Percentiles rank a stretch among this genome's conserved stretches.
Evolutionary conservation across 2,329 filamentous ascomycete genomes (phyloP).

Genomic region (Thielaviopsis euricoi): DNA sequence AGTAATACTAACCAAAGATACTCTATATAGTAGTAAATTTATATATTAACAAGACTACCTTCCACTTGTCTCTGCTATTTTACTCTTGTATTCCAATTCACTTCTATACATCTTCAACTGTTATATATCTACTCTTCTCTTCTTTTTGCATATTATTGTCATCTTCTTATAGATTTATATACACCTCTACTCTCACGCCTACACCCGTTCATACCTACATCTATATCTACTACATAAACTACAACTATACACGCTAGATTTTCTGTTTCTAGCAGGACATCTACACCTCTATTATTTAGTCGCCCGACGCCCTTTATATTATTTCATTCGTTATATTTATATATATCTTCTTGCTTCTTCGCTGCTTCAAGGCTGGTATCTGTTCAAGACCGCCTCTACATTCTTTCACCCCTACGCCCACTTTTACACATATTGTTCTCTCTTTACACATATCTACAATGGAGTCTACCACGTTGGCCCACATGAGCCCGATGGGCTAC

Average conservation of each 20-base stretch:
- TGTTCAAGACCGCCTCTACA: background rate
- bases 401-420: too few relatives aligned
- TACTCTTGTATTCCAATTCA: background rate
- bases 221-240: background rate
- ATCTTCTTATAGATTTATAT: background rate
- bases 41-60: too few relatives aligned
- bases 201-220: too few relatives aligned
- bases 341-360: background rate
- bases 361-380: background rate
- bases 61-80: too few relatives aligned
- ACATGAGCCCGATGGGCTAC: conserved; percentile 59
- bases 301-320: background rate
- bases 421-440: conserved; percentile 7
- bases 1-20: too few relatives aligned
- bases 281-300: too few relatives aligned
- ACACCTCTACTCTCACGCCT: background rate
- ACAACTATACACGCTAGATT: background rate
- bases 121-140: background rate
- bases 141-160: background rate
- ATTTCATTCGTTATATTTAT: background rate
- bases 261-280: too few relatives aligned
- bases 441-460: conserved; percentile 30
- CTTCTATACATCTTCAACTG: background rate
- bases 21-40: too few relatives aligned
- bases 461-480: conserved; percentile 42